Base-by-base conservation (phyloP, 163 green algal genomes). In the Scenedesmus sp. region DNA sequence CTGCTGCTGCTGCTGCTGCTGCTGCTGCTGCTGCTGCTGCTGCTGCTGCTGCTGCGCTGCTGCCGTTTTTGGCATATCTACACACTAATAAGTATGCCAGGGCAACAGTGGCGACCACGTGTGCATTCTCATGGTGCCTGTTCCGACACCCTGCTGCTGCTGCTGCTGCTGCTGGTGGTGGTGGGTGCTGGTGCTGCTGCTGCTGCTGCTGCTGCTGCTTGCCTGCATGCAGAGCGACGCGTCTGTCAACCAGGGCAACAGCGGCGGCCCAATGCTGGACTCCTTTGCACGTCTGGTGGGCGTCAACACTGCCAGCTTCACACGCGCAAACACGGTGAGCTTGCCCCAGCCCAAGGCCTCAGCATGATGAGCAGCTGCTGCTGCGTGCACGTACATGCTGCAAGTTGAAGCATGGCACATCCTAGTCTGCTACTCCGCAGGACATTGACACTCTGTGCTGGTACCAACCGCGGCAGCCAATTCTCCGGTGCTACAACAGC, bases 191-290 rank as follows among this genome's bases (percentile, higher is more conserved):
- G 44, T 76, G 83, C 44, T 49, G 53, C 18, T 46, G 46, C 15
- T 59, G 10, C 53, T 76, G n/a, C 81, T 56, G 26, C 56, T 81
- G 37, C 33, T 81, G 51, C 43, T 56, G 12, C 40, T 49, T 0
- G 12, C 40, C 40, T 0, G 2, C 24, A 0, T 94, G 68, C 95
- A 97, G 95, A 97, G 95, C 20, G 96, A 97, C 91, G 96, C 96
- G 20, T 78, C 91, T 0, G 94, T 98, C 87, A 97, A 95, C 40
- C 83, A 82, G 0, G 94, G 94, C 81, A 97, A 96, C 91, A 95
- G 88, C 22, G 96, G 96, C 2, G 96, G 96, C 0, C 93, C 96
- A 12, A 88, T 98, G 85, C 81, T 98, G 73, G 95, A 97, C 86
- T 96, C 93, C 13, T 86, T 79, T 43, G 95, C 92, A 0, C 91